Evolutionary conservation across 306 rosid genomes (phyloP).

Genomic region (Prunus padus): DNA sequence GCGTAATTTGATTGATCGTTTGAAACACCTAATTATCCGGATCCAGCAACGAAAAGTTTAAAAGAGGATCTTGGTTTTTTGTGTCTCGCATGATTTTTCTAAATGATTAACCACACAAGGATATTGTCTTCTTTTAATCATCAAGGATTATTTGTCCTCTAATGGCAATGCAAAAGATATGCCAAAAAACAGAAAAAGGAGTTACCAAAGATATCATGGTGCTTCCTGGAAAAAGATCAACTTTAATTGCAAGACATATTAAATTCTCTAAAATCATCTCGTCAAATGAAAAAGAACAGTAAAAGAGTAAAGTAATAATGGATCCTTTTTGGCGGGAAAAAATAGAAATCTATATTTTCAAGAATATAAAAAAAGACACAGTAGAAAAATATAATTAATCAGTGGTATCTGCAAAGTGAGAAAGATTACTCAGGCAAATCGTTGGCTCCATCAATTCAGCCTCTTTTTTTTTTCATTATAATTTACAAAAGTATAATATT

Average conservation of each 20-base stretch:
- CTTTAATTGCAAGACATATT: background rate
- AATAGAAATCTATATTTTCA: too few species aligned
- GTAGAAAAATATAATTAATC: background rate
- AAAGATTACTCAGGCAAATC: constrained; percentile 8
- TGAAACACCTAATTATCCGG: background rate
- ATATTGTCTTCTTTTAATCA: background rate
- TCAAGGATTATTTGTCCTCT: background rate
- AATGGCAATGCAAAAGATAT: background rate
- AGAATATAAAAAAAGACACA: too few species aligned
- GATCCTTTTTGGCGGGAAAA: constrained; percentile 1
- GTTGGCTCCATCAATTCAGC: background rate
- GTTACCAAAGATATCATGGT: background rate
- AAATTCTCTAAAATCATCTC: background rate
- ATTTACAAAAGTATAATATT: too few species aligned
- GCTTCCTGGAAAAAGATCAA: constrained; percentile 3
- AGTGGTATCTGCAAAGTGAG: constrained; percentile 14
- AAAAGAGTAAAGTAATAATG: background rate
- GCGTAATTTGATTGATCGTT: too few species aligned
- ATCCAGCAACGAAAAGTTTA: background rate
- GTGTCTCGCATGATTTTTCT: background rate
- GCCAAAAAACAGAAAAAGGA: background rate
- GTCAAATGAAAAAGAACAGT: background rate
- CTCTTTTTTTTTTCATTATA: background rate
- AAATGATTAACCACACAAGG: background rate
- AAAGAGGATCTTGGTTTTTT: background rate